Base-by-base conservation (phyloP, 768 basidiomycete species). In the Pleurotus tuoliensis region DNA sequence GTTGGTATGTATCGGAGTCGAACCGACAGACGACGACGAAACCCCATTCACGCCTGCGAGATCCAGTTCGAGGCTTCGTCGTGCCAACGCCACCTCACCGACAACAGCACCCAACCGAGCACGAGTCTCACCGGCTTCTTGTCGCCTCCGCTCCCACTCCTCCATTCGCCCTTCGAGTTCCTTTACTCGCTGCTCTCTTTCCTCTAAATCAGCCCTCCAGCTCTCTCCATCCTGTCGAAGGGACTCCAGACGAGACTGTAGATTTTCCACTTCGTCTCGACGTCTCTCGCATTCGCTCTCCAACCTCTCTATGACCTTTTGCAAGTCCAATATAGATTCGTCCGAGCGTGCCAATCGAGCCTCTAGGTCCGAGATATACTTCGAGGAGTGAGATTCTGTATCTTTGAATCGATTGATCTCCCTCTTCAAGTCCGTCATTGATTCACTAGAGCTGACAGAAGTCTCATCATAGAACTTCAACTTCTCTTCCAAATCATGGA, bases 401-500 rank as follows among this genome's bases (percentile, higher is more conserved):
- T 96, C 93, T 65, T 83, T 90, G 70, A 85, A 87, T 46, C 84
- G 82, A 46, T 80, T 63, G 24, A 98, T 79, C 72, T 98, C 94
- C 58, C 89, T 87, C 67, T 84, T 86, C 52, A 98, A 80, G 58
- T 96, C 93, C 22, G 79, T 79, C 66, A 97, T 78, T 3, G 90
- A 89, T 68, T 89, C 88, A 61, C 81, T 87, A 16, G 91, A 90
- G 8, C 81, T 79, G 38, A 90, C 69, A 13, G 86, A 87, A 2
- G 83, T 83, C 64, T 98, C 95, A 62, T 93, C 86, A 65, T 87
- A 90, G 4, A 79, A 72, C 73, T 89, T 93, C 67, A 99, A 84
- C 73, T 91, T 94, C 67, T 90, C 86, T 70, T 99, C 96, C 30
- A 98, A 77, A 67, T 98, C 95, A 25, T 84, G 90, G 44, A 98